Base-by-base conservation (phyloP, 306 rosid species). In the Acacia acuminata region DNA sequence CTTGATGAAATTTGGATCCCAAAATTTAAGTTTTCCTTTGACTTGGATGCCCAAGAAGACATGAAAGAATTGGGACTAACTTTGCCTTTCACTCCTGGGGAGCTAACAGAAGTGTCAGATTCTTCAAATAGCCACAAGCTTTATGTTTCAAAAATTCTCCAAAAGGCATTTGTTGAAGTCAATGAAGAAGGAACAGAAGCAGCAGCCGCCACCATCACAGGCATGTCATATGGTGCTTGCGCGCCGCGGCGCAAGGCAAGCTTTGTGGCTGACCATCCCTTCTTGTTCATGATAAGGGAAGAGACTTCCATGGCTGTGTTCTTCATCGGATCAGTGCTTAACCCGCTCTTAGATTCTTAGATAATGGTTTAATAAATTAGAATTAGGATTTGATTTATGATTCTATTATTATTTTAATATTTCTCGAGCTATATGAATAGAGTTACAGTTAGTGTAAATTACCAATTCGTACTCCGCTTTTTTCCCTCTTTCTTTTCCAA, bases 181-280 rank as follows among this genome's bases (percentile, higher is more conserved):
- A 50, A 50, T 50, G 55, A 50, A 50, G 55, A 50, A 50, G 55
- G 55, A 4, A 50, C 55, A 16, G 55, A 50, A 50, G 55, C 55
- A 3, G 17, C 56, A 13, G 56, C 51, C 0, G 4, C 0, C 14
- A 47, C 51, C 2, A 13, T 9, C 13, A 9, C 13, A 7, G 2
- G 16, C 55, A 13, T 10, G 9, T 1, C 45, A 1, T 43, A 1
- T 1, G 0, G 11, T 43, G 3, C 0, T 10, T 1, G 12, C 45
- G 4, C 3, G 20, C 1, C 10, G 4, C 1, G 2, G 14, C 9
- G 0, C 15, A 17, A 0, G n/a, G 22, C 73, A 63, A 79, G 69
- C 30, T 81, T 81, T 85, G 82, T 77, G 65, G 85, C 77, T 10
- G 79, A 85, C 10, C 85, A 81, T 47, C 82, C 77, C 1, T 81